A percentile compares a stretch with the other conserved stretches of the same genome.
phyloP scores from a whole-genome alignment of 805 yeast species.

The Candida jianshihensis region DNA sequence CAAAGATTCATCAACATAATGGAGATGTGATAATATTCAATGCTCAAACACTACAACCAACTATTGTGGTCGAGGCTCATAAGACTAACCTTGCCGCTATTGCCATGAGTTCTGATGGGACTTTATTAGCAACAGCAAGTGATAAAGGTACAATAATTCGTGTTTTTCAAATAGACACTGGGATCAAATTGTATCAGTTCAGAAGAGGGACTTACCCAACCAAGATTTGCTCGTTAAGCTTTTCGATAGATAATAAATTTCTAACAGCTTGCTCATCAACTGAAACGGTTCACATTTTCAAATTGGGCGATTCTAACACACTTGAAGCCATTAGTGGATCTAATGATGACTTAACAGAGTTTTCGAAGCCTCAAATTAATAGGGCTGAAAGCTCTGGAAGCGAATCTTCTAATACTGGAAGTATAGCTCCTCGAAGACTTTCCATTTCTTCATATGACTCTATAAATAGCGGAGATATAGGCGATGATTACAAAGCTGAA shows the following conservation, averaged over 20 bases:
- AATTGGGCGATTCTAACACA: slow-evolving; percentile 39
- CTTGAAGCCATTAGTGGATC: slow-evolving; percentile 4
- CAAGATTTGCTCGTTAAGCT: slow-evolving; percentile 65
- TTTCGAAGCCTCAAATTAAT: slow-evolving; percentile 6
- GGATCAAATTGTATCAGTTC: slow-evolving; percentile 58
- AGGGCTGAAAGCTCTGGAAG: slow-evolving; percentile 19
- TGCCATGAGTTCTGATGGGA: slow-evolving; percentile 58
- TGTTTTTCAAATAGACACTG: slow-evolving; percentile 58
- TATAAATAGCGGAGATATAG: slow-evolving; percentile 14
- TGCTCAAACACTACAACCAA: slow-evolving; percentile 51
- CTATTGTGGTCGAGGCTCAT: slow-evolving; percentile 69
- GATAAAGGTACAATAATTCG: slow-evolving; percentile 73
- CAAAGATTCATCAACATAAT: slow-evolving; percentile 22
- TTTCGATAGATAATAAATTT: slow-evolving; percentile 62
- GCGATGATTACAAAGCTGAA: slow-evolving; percentile 27
- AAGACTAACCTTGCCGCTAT: slow-evolving; percentile 61
- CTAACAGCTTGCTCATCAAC: slow-evolving; percentile 84
- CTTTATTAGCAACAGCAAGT: slow-evolving; percentile 64
- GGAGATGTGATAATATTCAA: slow-evolving; percentile 70
- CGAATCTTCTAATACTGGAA: slow-evolving; percentile 6
- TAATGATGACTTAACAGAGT: slow-evolving; percentile 5
- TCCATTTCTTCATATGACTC: slow-evolving; percentile 23
- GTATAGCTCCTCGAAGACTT: slow-evolving; percentile 10
- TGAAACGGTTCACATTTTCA: slow-evolving; percentile 88
- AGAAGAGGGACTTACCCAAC: slow-evolving; percentile 84